These are phyloP conservation scores for Nemania sp. DNA, from an alignment of 2,329 filamentous ascomycete genomes.

Conservation along the genomic window DNA sequence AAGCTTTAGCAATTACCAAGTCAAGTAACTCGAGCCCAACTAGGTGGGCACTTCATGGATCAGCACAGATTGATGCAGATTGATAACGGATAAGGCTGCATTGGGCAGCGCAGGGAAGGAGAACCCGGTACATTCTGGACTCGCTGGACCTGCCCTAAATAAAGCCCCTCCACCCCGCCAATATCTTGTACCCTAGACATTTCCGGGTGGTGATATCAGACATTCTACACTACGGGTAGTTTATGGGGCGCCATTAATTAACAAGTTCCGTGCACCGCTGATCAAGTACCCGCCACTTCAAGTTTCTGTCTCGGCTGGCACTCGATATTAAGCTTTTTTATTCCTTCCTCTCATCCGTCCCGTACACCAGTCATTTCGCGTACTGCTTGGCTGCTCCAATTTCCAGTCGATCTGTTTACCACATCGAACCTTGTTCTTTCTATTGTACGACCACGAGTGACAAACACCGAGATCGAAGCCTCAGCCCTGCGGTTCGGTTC, in stretches of 20 bases:
- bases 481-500: no score
- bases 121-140: no score
- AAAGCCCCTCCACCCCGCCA: constrained; percentile 21
- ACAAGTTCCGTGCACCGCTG: constrained; percentile 33
- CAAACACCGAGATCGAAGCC: neutral
- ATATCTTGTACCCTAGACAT: constrained; percentile 5
- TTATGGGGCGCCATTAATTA: no score
- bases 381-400: neutral
- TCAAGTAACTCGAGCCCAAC: no score
- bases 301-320: neutral
- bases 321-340: neutral
- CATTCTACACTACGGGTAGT: no score
- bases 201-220: no score
- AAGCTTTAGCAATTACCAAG: constrained; percentile 7
- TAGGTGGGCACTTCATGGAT: neutral
- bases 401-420: no score
- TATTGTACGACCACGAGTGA: no score
- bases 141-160: constrained; percentile 7
- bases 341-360: neutral
- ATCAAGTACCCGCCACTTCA: constrained; percentile 25
- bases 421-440: neutral
- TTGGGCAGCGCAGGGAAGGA: no score
- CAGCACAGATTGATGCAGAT: constrained; percentile 18
- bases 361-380: no score
- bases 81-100: constrained; percentile 26